These are phyloP conservation scores for Xylariales sp. DNA, from an alignment of 2,329 filamentous ascomycete species.

Conservation along the genomic window DNA sequence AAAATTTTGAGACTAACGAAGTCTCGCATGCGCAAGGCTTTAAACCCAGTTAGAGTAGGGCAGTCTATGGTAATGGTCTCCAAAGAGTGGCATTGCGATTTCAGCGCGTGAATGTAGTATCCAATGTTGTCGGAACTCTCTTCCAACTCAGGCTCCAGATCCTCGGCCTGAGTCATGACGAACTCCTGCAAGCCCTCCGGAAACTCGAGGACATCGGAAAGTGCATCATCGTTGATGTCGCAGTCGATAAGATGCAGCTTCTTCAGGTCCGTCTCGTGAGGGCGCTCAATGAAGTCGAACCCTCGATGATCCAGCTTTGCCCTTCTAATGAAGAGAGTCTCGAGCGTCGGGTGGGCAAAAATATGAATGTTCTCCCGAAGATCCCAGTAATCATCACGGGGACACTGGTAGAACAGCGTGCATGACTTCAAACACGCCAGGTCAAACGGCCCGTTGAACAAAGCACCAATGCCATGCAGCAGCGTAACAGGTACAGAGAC, in stretches of 20 bases:
- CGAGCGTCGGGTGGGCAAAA: slow-evolving; percentile 44
- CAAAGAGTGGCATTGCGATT: slow-evolving; percentile 35
- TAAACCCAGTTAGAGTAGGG: slow-evolving; percentile 33
- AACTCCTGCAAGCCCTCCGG: slow-evolving; percentile 41
- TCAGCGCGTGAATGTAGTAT: slow-evolving; percentile 41
- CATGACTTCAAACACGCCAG: slow-evolving; percentile 42
- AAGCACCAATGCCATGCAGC: slow-evolving; percentile 40
- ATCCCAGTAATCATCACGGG: slow-evolving; percentile 43
- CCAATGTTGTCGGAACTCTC: slow-evolving; percentile 42
- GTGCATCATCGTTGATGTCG: slow-evolving; percentile 42
- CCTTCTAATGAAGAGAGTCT: slow-evolving; percentile 38
- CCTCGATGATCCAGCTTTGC: slow-evolving; percentile 42
- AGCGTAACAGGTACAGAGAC: slow-evolving; percentile 39
- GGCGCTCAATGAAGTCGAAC: slow-evolving; percentile 43
- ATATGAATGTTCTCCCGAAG: slow-evolving; percentile 48
- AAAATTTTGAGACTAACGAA: slow-evolving; percentile 37
- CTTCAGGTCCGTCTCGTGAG: slow-evolving; percentile 39
- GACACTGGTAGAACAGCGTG: slow-evolving; percentile 42
- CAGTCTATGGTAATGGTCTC: slow-evolving; percentile 42
- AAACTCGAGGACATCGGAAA: slow-evolving; percentile 36
- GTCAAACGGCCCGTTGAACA: slow-evolving; percentile 48
- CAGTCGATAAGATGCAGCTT: slow-evolving; percentile 43
- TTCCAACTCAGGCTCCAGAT: slow-evolving; percentile 37
- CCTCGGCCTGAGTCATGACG: slow-evolving; percentile 39
- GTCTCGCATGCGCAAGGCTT: slow-evolving; percentile 38